These are phyloP conservation scores for Dioscorea cayenensis DNA, from an alignment of 116 monocot species.

Conservation along the genomic window DNA sequence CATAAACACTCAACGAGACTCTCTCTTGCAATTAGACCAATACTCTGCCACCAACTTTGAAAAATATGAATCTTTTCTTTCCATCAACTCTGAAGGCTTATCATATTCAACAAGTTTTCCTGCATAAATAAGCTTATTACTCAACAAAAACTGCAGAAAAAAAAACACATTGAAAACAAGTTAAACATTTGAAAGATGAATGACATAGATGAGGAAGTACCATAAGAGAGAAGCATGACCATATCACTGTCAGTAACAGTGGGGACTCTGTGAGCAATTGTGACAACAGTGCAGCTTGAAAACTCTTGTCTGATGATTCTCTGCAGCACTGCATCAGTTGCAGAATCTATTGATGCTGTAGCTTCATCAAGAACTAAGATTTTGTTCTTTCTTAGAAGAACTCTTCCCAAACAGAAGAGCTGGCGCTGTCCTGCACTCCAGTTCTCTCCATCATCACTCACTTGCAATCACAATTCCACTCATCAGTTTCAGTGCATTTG, in stretches of 20 bases:
- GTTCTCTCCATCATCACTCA: slow-evolving; percentile 36
- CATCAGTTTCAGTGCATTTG: neutral
- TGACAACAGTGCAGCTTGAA: slow-evolving; percentile 39
- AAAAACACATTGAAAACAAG: neutral
- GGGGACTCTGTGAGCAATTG: slow-evolving; percentile 48
- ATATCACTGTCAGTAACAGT: slow-evolving; percentile 52
- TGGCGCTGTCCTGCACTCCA: slow-evolving; percentile 52
- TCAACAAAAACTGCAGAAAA: neutral
- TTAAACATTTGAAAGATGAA: neutral
- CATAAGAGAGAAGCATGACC: slow-evolving; percentile 50
- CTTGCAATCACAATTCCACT: neutral
- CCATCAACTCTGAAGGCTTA: slow-evolving; percentile 64
- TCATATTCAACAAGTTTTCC: slow-evolving; percentile 82
- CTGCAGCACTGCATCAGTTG: slow-evolving; percentile 39
- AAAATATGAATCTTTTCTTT: slow-evolving; percentile 38
- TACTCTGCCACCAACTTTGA: slow-evolving; percentile 36
- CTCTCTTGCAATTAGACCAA: slow-evolving; percentile 18
- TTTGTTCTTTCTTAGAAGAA: slow-evolving; percentile 22
- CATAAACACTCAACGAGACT: neutral
- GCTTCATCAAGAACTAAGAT: slow-evolving; percentile 53
- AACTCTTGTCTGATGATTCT: slow-evolving; percentile 39
- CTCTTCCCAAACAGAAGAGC: slow-evolving; percentile 32
- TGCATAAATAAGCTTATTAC: slow-evolving; percentile 6
- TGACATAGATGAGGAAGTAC: slow-evolving; percentile 4
- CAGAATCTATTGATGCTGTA: slow-evolving; percentile 42